Evolutionary conservation across 2,329 filamentous ascomycete species (phyloP), one percentile per base, ranked within the genome.

Genomic region (Amylocarpus encephaloides): DNA sequence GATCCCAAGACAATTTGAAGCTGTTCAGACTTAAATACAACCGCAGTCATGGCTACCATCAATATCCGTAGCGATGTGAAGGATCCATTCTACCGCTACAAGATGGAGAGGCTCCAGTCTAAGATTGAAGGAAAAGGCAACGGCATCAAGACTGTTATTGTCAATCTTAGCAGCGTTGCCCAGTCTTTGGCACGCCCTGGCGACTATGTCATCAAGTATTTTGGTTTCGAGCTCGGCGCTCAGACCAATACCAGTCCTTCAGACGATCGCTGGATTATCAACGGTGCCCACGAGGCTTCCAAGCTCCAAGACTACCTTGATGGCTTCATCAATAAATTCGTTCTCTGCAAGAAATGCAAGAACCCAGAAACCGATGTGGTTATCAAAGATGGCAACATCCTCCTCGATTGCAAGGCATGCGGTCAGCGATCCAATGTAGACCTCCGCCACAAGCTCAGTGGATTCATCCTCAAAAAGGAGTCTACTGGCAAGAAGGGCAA

Each of bases 101-200:
- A 98, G 83, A 98, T 98, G 93, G 93, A 97, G 77, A 86, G 84
- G 65, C 78, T 98, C 69, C 89, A 95, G 79, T 95, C 93, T 71
- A 98, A 98, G 80, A 94, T 98, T 65, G 93, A 98, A 76, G 93
- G 93, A 74, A 98, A 98, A 75, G 93, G 93, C 62, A 98, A 98
- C 76, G 93, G 93, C 68, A 98, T 98, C 83, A 98, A 98, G 79
- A 98, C 79, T 64, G 93, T 98, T 67, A 85, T 98, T 64, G 89
- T 95, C 80, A 98, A 98, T 73, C 75, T 98, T 68, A 88, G 84
- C 79, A 94, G 88, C 68, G 90, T 98, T 62, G 91, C 92, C 64
- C 79, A 87, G 66, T 94, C 92, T 57, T 83, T 98, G 62, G 89
- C 88, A 65, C 92, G 93, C 64, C 92, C 92, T 58, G 89, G 91